These are phyloP conservation scores for Sicyos edulis DNA, from an alignment of 306 rosid genomes.

Conservation along the genomic window DNA sequence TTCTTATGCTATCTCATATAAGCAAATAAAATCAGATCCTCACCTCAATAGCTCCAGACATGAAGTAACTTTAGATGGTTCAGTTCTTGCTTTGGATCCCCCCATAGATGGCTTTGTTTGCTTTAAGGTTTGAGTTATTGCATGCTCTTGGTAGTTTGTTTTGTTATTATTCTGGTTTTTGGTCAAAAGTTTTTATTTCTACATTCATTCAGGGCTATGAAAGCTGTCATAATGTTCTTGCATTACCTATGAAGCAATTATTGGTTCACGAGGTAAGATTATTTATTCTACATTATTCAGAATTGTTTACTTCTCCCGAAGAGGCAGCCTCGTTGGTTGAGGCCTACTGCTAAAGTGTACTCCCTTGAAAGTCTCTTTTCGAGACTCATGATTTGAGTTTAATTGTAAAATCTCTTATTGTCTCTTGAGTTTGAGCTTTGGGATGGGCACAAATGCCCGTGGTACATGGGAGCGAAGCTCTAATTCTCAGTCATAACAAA, in stretches of 20 bases:
- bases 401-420: too few relatives aligned
- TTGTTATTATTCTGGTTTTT: slow-evolving; percentile 17
- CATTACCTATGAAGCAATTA: slow-evolving; percentile 80
- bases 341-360: too few relatives aligned
- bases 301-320: slow-evolving; percentile 1
- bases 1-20: slow-evolving; percentile 63
- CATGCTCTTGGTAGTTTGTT: slow-evolving; percentile 7
- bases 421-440: too few relatives aligned
- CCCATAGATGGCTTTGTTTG: slow-evolving; percentile 54
- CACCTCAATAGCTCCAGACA: slow-evolving; percentile 35
- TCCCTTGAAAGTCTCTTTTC: too few relatives aligned
- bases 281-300: slow-evolving; percentile 15
- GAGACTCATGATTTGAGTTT: too few relatives aligned
- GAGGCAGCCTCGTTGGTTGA: too few relatives aligned
- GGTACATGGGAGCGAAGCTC: too few relatives aligned
- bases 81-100: slow-evolving; percentile 59
- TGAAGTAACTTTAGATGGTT: slow-evolving; percentile 43
- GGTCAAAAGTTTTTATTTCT: slow-evolving; percentile 20
- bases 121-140: slow-evolving; percentile 61
- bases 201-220: slow-evolving; percentile 56
- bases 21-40: slow-evolving; percentile 42
- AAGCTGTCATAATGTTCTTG: slow-evolving; percentile 52
- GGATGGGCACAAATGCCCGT: too few relatives aligned
- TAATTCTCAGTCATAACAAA: too few relatives aligned
- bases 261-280: slow-evolving; percentile 72